Conservation (phyloP, 2,329 filamentous ascomycete species). For the Pyrenochaeta sp. region DNA sequence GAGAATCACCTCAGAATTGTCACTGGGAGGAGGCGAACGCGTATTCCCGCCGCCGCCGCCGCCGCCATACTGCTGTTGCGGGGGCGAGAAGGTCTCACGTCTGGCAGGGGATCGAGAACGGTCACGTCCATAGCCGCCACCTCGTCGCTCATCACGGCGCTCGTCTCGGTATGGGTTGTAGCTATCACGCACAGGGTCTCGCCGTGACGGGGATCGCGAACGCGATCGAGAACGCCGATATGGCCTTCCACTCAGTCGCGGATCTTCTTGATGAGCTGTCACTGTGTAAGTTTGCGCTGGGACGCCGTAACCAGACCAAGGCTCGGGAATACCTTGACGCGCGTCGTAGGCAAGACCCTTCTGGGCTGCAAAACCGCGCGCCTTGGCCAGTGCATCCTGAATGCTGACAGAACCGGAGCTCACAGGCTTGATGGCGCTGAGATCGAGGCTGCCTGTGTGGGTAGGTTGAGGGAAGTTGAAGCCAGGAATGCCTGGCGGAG, state of each 20-base stretch:
- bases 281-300: constrained; percentile 42
- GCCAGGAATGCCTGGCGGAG: constrained; percentile 52
- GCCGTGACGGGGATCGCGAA: constrained; percentile 64
- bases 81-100: constrained; percentile 68
- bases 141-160: constrained; percentile 72
- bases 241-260: constrained; percentile 60
- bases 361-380: constrained; percentile 81
- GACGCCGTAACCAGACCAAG: constrained; percentile 49
- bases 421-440: constrained; percentile 80
- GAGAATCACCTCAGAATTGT: constrained; percentile 81
- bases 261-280: constrained; percentile 54
- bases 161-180: constrained; percentile 88
- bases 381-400: constrained; percentile 83
- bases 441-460: constrained; percentile 77
- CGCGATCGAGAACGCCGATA: constrained; percentile 78
- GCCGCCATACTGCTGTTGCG: constrained; percentile 53
- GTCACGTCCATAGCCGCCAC: constrained; percentile 70
- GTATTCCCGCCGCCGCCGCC: constrained; percentile 60
- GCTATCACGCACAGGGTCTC: constrained; percentile 76
- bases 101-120: constrained; percentile 76
- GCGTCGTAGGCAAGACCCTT: constrained; percentile 70
- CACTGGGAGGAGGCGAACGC: constrained; percentile 70
- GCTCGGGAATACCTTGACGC: constrained; percentile 53
- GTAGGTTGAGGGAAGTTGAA: constrained; percentile 72
- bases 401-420: constrained; percentile 85